These are phyloP conservation scores for Aspergillus ochraceus DNA, from an alignment of 2,329 filamentous ascomycete genomes.

Conservation along the genomic window DNA sequence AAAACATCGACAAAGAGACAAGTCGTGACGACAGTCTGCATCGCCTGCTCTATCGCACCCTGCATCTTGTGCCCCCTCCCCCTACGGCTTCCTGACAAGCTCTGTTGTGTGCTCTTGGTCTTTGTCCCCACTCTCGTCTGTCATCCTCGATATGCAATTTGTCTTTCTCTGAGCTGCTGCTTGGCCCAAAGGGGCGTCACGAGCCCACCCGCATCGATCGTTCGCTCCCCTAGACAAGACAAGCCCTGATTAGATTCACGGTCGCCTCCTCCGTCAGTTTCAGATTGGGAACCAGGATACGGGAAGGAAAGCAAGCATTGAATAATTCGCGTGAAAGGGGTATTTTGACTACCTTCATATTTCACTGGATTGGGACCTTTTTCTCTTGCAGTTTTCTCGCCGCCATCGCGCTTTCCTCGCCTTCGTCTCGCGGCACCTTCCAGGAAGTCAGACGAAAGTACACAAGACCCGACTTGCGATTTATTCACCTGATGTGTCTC, in stretches of 20 bases:
- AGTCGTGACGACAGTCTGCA: constrained; percentile 12
- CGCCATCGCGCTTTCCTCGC: constrained; percentile 17
- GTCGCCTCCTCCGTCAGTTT: not conserved
- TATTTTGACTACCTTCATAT: not conserved
- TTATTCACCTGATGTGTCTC: constrained; percentile 16
- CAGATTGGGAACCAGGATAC: not conserved
- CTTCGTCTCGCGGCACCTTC: constrained; percentile 9
- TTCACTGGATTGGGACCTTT: not conserved
- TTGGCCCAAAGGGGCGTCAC: constrained; percentile 24
- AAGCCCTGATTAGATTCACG: constrained; percentile 5
- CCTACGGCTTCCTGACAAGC: constrained; percentile 4
- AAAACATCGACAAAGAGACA: constrained; percentile 24
- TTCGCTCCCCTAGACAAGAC: constrained; percentile 18
- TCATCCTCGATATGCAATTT: constrained; percentile 24
- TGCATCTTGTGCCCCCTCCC: constrained; percentile 3
- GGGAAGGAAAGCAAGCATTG: not conserved
- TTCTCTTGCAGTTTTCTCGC: not conserved
- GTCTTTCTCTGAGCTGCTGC: constrained; percentile 18
- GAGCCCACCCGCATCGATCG: constrained; percentile 18
- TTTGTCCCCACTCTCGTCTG: not conserved
- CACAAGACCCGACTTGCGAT: not conserved
- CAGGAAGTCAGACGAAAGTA: not conserved
- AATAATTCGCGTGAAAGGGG: not conserved
- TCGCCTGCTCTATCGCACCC: not conserved
- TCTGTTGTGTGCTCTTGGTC: constrained; percentile 9